Evolutionary conservation across 768 basidiomycete species (phyloP).

Genomic region (Russula olivacea): DNA sequence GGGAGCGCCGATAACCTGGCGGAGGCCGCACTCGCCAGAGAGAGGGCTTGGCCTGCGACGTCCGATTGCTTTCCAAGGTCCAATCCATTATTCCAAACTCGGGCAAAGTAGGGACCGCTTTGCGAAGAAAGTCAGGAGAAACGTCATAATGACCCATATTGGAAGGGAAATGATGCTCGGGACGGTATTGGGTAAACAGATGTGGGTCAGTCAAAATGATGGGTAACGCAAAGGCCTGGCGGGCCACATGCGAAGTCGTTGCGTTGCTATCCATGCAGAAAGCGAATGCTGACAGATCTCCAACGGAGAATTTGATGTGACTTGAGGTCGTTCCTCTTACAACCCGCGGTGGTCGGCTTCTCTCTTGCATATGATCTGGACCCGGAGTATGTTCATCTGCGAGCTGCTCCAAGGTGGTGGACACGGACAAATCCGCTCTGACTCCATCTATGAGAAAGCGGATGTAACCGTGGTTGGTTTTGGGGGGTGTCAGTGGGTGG

Average conservation of each 20-base stretch:
- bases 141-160: neutral
- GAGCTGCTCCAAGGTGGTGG: slow-evolving; percentile 15
- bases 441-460: slow-evolving; percentile 36
- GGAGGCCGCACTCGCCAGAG: slow-evolving; percentile 51
- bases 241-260: neutral
- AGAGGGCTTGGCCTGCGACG: slow-evolving; percentile 48
- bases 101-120: slow-evolving; percentile 37
- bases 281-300: slow-evolving; percentile 54
- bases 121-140: slow-evolving; percentile 4
- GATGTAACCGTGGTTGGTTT: slow-evolving; percentile 43
- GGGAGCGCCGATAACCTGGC: slow-evolving; percentile 7
- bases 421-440: slow-evolving; percentile 21
- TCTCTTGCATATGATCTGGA: neutral
- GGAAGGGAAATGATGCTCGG: slow-evolving; percentile 39
- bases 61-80: slow-evolving; percentile 42
- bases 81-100: slow-evolving; percentile 57
- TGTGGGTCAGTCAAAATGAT: slow-evolving; percentile 70
- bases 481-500: slow-evolving; percentile 55
- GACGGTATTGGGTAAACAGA: slow-evolving; percentile 52
- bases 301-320: slow-evolving; percentile 31
- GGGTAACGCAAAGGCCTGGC: slow-evolving; percentile 45
- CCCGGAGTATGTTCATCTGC: slow-evolving; percentile 4
- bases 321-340: slow-evolving; percentile 17
- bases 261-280: slow-evolving; percentile 34
- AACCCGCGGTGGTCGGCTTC: slow-evolving; percentile 5